Evolutionary conservation across 371 early-diverging fungal species (phyloP).

Genomic region (Mucor circinelloides): DNA sequence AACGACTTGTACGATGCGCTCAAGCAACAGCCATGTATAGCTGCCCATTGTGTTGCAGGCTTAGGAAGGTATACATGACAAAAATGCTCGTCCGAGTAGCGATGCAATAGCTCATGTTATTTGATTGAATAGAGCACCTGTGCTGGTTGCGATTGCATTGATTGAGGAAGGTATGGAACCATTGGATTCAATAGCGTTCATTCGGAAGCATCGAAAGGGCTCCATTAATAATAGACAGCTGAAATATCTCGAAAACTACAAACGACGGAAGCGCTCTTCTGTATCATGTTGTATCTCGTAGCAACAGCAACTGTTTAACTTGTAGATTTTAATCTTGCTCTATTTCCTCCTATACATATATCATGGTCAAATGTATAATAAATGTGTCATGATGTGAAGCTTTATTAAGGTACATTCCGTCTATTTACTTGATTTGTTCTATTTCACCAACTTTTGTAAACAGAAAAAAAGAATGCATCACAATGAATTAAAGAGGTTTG

Average conservation of each 20-base stretch:
- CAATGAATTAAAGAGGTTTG: background rate
- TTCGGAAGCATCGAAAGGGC: conserved; percentile 73
- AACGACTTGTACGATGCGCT: conserved; percentile 10
- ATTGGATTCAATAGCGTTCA: conserved; percentile 71
- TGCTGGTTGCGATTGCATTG: conserved; percentile 72
- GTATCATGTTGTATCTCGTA: conserved; percentile 12
- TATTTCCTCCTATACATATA: background rate
- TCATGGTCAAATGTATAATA: background rate
- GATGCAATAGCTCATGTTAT: background rate
- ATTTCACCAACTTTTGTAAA: background rate
- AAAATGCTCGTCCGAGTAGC: background rate
- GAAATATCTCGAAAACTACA: conserved; percentile 65
- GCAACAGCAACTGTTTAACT: background rate
- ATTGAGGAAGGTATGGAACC: conserved; percentile 82
- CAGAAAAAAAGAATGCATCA: background rate
- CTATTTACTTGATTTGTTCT: background rate
- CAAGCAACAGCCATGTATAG: conserved; percentile 61
- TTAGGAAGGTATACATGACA: conserved; percentile 54
- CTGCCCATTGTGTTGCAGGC: conserved; percentile 84
- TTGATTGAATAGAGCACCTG: conserved; percentile 52
- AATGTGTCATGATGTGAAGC: background rate
- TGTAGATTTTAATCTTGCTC: background rate
- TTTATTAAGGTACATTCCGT: background rate
- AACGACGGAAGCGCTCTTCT: conserved; percentile 28
- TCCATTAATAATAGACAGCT: conserved; percentile 79